phyloP scores from a whole-genome alignment of 2,329 filamentous ascomycete species.

The Pseudogymnoascus sp. region DNA sequence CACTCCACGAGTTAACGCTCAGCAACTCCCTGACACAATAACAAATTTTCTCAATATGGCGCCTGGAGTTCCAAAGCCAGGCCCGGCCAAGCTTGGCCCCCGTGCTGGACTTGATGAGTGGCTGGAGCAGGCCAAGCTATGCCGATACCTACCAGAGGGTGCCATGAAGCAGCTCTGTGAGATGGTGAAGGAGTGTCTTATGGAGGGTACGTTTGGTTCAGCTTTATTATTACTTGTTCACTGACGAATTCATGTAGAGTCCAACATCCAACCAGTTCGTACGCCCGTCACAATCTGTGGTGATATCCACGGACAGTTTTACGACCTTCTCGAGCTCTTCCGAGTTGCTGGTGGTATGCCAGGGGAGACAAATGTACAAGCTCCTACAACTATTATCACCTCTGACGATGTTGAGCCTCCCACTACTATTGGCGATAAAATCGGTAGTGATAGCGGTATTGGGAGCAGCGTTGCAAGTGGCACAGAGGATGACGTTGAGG shows the following conservation, averaged over 20 bases:
- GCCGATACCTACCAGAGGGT: constrained; percentile 89
- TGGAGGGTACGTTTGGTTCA: constrained; percentile 69
- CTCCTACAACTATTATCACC: constrained; percentile 68
- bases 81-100: constrained; percentile 74
- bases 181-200: constrained; percentile 96
- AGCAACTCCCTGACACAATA: background rate
- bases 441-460: constrained; percentile 52
- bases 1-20: constrained; percentile 4
- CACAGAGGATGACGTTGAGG: constrained; percentile 41
- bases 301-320: constrained; percentile 98
- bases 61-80: constrained; percentile 69
- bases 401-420: constrained; percentile 91
- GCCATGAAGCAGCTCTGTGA: constrained; percentile 99
- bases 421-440: constrained; percentile 66
- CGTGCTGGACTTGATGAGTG: constrained; percentile 90
- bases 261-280: constrained; percentile 95
- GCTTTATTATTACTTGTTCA: background rate
- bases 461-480: constrained; percentile 43
- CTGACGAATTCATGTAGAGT: constrained; percentile 53
- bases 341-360: constrained; percentile 96
- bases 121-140: constrained; percentile 93
- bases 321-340: constrained; percentile 94
- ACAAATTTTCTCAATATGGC: background rate
- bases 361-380: constrained; percentile 64
- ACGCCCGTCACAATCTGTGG: constrained; percentile 96